Percentiles rank a stretch among this genome's conserved stretches.
Evolutionary conservation across 805 yeast species (phyloP).

Genomic region (Torulaspora quercuum): DNA sequence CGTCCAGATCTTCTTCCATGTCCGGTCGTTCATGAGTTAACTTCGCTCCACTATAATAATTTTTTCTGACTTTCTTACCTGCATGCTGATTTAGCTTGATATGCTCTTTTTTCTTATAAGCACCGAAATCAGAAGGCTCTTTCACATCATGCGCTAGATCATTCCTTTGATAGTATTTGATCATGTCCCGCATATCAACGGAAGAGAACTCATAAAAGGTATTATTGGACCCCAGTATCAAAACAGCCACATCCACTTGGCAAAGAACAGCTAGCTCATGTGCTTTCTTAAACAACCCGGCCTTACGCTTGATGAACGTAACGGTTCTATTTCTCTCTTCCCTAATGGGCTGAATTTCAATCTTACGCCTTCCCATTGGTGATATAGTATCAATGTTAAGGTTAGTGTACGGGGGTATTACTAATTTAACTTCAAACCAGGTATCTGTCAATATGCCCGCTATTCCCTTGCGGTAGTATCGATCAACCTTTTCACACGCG

Average conservation of each 20-base stretch:
- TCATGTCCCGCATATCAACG: constrained; percentile 53
- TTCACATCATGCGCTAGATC: constrained; percentile 52
- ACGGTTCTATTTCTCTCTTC: constrained; percentile 71
- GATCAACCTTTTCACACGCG: no score
- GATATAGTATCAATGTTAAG: no score
- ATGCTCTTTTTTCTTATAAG: constrained; percentile 41
- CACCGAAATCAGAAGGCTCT: constrained; percentile 64
- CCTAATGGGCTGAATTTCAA: constrained; percentile 83
- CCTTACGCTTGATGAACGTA: constrained; percentile 90
- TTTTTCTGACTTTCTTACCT: constrained; percentile 3
- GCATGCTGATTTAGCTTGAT: constrained; percentile 18
- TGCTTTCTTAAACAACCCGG: constrained; percentile 77
- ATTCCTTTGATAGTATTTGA: constrained; percentile 39
- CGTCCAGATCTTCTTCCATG: constrained; percentile 15
- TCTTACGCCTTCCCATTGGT: constrained; percentile 93
- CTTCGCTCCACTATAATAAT: constrained; percentile 2
- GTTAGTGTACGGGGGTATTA: no score
- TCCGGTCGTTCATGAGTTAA: constrained; percentile 8
- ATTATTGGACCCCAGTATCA: constrained; percentile 78
- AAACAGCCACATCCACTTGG: constrained; percentile 88
- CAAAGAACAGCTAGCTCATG: constrained; percentile 75
- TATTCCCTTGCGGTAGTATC: no score
- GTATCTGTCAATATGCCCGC: no score
- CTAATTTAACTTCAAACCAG: no score
- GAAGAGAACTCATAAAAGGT: constrained; percentile 83